Conservation (phyloP, 495 filamentous ascomycete genomes). For the Filosporella fistucella region DNA sequence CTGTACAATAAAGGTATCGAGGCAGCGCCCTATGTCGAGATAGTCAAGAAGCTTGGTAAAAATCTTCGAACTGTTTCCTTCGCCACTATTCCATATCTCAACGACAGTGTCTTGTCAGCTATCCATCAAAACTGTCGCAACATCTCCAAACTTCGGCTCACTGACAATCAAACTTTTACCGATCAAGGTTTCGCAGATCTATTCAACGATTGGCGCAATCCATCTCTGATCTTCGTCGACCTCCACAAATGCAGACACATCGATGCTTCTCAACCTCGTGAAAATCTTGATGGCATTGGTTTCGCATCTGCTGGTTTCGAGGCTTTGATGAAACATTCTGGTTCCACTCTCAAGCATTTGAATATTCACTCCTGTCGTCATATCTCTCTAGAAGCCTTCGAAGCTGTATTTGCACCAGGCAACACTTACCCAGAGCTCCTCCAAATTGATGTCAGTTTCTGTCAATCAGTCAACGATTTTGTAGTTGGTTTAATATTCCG, state of each 20-base stretch:
- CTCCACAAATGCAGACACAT: constrained; percentile 69
- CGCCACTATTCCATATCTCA: constrained; percentile 48
- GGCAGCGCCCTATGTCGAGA: constrained; percentile 40
- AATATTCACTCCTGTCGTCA: constrained; percentile 77
- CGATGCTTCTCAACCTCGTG: constrained; percentile 48
- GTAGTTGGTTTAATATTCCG: constrained; percentile 70
- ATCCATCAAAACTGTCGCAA: constrained; percentile 63
- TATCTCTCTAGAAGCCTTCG: constrained; percentile 62
- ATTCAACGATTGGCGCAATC: constrained; percentile 75
- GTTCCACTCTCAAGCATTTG: constrained; percentile 51
- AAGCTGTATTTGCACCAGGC: constrained; percentile 58
- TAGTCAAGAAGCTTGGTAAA: constrained; percentile 54
- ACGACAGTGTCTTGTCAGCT: constrained; percentile 57
- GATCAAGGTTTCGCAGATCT: constrained; percentile 65
- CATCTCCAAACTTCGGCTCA: constrained; percentile 74
- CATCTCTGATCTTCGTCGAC: constrained; percentile 61
- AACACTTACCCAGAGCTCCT: constrained; percentile 61
- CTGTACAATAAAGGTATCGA: constrained; percentile 39
- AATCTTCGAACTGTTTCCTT: constrained; percentile 70
- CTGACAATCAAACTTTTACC: constrained; percentile 65
- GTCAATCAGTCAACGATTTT: constrained; percentile 66
- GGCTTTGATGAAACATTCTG: constrained; percentile 83
- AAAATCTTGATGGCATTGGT: constrained; percentile 61
- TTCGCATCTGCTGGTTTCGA: constrained; percentile 69
- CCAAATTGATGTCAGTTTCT: constrained; percentile 75